phyloP scores from a whole-genome alignment of 2,329 filamentous ascomycete genomes.

The Rachicladosporium sp. region DNA sequence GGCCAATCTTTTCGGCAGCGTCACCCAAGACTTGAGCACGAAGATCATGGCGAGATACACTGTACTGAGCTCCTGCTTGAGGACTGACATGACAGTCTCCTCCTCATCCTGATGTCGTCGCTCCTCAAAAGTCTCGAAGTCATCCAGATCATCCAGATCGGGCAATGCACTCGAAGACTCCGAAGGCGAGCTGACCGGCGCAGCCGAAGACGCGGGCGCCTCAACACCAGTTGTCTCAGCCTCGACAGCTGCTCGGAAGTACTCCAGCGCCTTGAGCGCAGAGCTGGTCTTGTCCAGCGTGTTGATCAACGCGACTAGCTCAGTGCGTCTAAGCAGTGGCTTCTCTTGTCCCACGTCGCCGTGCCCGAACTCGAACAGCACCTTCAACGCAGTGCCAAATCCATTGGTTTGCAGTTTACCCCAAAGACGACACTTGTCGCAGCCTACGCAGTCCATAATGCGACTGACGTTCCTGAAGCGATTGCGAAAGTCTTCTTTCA shows the following conservation, averaged over 20 bases:
- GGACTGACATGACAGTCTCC: conserved; percentile 40
- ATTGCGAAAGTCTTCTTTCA: conserved; percentile 96
- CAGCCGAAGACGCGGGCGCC: neutral
- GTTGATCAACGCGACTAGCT: conserved; percentile 89
- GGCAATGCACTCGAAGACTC: conserved; percentile 7
- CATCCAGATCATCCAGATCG: neutral
- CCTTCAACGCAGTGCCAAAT: conserved; percentile 88
- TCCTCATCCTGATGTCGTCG: too few species aligned
- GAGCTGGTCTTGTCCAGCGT: conserved; percentile 79
- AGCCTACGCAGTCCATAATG: conserved; percentile 97
- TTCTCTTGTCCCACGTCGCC: conserved; percentile 43
- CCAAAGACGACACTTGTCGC: conserved; percentile 97
- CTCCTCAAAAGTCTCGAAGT: too few species aligned
- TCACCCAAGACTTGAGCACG: conserved; percentile 58
- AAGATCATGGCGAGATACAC: conserved; percentile 52
- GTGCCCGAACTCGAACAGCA: conserved; percentile 85
- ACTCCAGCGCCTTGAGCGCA: conserved; percentile 60
- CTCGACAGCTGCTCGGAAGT: conserved; percentile 50
- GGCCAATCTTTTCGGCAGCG: conserved; percentile 19
- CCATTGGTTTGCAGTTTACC: conserved; percentile 92
- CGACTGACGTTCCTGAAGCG: conserved; percentile 94
- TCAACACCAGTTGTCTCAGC: conserved; percentile 8
- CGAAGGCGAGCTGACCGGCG: conserved; percentile 14
- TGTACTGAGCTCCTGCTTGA: conserved; percentile 51
- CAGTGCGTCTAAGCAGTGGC: conserved; percentile 70